phyloP scores from a whole-genome alignment of 768 basidiomycete genomes.

The Exsudoporus frostii region DNA sequence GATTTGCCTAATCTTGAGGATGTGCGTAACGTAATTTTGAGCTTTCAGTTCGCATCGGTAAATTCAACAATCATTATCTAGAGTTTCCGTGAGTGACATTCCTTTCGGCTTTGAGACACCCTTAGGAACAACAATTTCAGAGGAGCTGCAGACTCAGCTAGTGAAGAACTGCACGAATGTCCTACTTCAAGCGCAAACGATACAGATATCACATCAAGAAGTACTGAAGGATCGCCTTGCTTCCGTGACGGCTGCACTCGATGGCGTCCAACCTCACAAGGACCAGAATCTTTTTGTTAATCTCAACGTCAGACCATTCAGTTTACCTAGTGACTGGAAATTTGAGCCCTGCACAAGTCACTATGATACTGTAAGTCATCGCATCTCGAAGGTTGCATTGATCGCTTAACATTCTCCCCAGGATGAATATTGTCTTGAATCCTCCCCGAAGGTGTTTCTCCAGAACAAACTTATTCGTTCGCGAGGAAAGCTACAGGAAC shows the following conservation, averaged over 20 bases:
- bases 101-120: background rate
- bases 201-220: slow-evolving; percentile 61
- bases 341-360: slow-evolving; percentile 74
- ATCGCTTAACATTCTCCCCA: slow-evolving; percentile 6
- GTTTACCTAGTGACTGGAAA: slow-evolving; percentile 58
- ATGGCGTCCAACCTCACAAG: slow-evolving; percentile 48
- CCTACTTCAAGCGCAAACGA: slow-evolving; percentile 54
- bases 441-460: slow-evolving; percentile 70
- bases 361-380: slow-evolving; percentile 68
- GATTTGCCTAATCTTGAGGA: slow-evolving; percentile 70
- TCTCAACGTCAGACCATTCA: slow-evolving; percentile 66
- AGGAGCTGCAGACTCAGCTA: slow-evolving; percentile 66
- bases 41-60: slow-evolving; percentile 5
- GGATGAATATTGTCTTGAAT: slow-evolving; percentile 57
- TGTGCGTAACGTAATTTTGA: slow-evolving; percentile 42
- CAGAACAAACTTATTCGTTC: slow-evolving; percentile 72
- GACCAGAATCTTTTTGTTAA: slow-evolving; percentile 75
- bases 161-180: slow-evolving; percentile 53
- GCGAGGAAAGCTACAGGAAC: slow-evolving; percentile 60
- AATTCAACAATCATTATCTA: slow-evolving; percentile 35
- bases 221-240: slow-evolving; percentile 48
- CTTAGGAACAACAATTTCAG: slow-evolving; percentile 35
- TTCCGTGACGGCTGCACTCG: slow-evolving; percentile 46
- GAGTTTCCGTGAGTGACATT: slow-evolving; percentile 59
- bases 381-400: background rate